phyloP scores from a whole-genome alignment of 306 rosid genomes.

The Cucurbita moschata region DNA sequence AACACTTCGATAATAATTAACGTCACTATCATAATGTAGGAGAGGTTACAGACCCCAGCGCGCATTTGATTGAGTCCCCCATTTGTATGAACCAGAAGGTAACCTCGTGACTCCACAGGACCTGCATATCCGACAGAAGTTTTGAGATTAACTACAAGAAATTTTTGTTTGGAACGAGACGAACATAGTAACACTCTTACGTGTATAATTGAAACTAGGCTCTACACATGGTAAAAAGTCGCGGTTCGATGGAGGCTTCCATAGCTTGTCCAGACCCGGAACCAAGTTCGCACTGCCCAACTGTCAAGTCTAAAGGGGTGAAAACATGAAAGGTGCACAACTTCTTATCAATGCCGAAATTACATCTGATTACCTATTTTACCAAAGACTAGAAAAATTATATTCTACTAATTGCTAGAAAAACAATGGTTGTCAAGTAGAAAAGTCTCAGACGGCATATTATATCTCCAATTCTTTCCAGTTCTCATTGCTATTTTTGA shows the following conservation, averaged over 20 bases:
- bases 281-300: constrained; percentile 25
- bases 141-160: constrained; percentile 7
- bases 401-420: not conserved
- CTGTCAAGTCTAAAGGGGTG: constrained; percentile 52
- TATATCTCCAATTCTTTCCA: not conserved
- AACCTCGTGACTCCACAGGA: constrained; percentile 50
- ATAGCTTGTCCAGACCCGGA: constrained; percentile 52
- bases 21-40: not conserved
- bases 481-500: not conserved
- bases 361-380: constrained; percentile 4
- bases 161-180: not conserved
- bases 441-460: not conserved
- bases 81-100: constrained; percentile 80
- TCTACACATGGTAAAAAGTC: constrained; percentile 56
- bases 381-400: not conserved
- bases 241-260: constrained; percentile 74
- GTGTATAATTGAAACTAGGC: constrained; percentile 48
- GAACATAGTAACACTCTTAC: constrained; percentile 27
- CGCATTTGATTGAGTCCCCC: constrained; percentile 99
- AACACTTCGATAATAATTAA: not conserved
- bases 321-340: constrained; percentile 32
- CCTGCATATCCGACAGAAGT: constrained; percentile 30
- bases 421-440: not conserved
- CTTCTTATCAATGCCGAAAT: constrained; percentile 18
- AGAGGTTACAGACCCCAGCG: constrained; percentile 62